Conservation (phyloP, 805 yeast species). For the Vanderwaltozyma yarrowii region DNA sequence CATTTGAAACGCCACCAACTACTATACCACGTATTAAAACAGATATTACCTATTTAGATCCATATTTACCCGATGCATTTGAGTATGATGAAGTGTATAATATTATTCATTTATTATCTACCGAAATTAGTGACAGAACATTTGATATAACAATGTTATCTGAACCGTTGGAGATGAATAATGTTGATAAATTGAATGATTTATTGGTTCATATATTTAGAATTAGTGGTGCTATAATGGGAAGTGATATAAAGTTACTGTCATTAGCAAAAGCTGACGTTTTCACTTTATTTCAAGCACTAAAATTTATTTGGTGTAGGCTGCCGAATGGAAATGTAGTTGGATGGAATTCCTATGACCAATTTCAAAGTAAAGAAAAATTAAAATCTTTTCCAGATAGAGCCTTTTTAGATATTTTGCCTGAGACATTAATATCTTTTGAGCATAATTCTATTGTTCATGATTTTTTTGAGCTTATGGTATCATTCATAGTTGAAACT, state of each 20-base stretch:
- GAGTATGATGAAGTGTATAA: conserved; percentile 55
- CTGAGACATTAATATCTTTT: conserved; percentile 67
- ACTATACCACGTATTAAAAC: not conserved
- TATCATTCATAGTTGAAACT: conserved; percentile 65
- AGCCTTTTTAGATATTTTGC: conserved; percentile 73
- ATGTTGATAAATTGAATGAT: not conserved
- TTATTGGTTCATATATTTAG: not conserved
- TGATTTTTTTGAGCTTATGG: conserved; percentile 73
- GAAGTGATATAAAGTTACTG: not conserved
- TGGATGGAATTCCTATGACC: conserved; percentile 75
- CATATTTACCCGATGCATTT: conserved; percentile 30
- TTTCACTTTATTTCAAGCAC: conserved; percentile 57
- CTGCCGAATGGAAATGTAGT: conserved; percentile 68
- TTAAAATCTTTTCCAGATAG: conserved; percentile 55
- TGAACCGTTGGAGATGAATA: not conserved
- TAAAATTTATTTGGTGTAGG: conserved; percentile 82
- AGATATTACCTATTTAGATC: not conserved
- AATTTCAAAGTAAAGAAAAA: conserved; percentile 53
- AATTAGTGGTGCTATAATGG: not conserved
- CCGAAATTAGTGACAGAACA: conserved; percentile 35
- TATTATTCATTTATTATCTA: conserved; percentile 58
- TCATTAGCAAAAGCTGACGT: conserved; percentile 43
- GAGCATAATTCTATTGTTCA: conserved; percentile 84
- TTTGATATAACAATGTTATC: not conserved
- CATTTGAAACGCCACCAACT: not conserved